Evolutionary conservation across 495 filamentous ascomycete species (phyloP).

Genomic region (Penicillium bialowiezense): DNA sequence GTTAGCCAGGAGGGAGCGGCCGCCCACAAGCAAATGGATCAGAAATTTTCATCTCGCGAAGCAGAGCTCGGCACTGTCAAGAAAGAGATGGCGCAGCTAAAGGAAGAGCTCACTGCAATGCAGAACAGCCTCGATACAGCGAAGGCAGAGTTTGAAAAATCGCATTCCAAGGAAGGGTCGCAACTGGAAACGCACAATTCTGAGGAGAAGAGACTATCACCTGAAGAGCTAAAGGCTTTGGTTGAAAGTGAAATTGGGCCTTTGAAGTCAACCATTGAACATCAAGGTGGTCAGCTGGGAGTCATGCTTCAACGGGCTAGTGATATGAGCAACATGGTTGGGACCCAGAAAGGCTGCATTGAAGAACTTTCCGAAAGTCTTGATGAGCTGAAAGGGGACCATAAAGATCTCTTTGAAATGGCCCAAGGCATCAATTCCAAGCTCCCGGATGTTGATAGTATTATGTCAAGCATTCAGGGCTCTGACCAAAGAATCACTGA

Average conservation of each 20-base stretch:
- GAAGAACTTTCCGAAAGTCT: neutral
- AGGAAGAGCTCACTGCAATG: neutral
- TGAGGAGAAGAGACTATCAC: neutral
- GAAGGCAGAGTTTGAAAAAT: no score
- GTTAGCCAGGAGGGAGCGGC: no score
- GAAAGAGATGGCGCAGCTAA: neutral
- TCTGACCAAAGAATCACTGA: no score
- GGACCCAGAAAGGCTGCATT: neutral
- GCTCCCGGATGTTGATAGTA: no score
- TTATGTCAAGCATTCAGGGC: no score
- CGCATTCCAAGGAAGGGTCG: neutral
- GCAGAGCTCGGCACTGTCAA: neutral
- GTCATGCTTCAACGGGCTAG: neutral
- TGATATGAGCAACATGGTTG: neutral
- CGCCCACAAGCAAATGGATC: no score
- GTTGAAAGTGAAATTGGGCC: neutral
- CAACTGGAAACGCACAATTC: neutral
- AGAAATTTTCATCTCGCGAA: no score
- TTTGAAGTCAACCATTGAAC: neutral
- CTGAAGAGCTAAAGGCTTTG: neutral
- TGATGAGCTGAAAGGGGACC: neutral
- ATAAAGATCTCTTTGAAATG: neutral
- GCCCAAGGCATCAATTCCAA: neutral
- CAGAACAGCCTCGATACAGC: neutral
- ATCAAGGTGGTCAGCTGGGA: neutral